phyloP scores from a whole-genome alignment of 2,329 filamentous ascomycete species.

The Aspergillus arachidicola region DNA sequence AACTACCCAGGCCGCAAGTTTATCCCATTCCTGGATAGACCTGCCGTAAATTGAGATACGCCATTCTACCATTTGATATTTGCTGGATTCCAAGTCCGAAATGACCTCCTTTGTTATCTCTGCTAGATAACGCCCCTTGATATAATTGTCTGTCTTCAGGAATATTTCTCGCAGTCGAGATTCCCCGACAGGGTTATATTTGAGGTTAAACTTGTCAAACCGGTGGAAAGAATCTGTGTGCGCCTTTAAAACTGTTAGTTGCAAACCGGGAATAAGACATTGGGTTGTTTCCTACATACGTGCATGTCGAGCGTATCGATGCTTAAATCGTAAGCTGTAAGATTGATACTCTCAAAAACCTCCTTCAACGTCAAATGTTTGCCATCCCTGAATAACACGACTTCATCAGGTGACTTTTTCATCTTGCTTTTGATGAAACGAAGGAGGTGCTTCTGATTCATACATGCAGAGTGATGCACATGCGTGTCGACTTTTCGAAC shows the following conservation, averaged over 20 bases:
- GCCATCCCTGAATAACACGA: slow-evolving; percentile 88
- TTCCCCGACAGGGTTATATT: slow-evolving; percentile 97
- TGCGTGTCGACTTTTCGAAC: slow-evolving; percentile 98
- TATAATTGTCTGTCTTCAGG: slow-evolving; percentile 97
- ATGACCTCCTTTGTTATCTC: slow-evolving; percentile 99
- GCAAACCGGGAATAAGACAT: background rate
- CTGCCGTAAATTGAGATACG: slow-evolving; percentile 96
- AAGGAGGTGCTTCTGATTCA: slow-evolving; percentile 98
- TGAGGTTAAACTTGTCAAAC: slow-evolving; percentile 99
- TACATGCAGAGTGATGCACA: slow-evolving; percentile 98
- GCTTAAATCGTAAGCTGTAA: slow-evolving; percentile 95
- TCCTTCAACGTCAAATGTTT: slow-evolving; percentile 88
- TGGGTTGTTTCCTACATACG: slow-evolving; percentile 55
- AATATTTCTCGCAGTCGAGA: slow-evolving; percentile 97
- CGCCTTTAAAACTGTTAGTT: slow-evolving; percentile 56
- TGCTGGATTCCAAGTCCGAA: slow-evolving; percentile 93
- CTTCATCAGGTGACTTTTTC: slow-evolving; percentile 95
- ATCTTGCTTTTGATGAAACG: slow-evolving; percentile 99
- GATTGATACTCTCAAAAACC: slow-evolving; percentile 95
- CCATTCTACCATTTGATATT: slow-evolving; percentile 99
- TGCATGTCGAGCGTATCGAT: slow-evolving; percentile 99
- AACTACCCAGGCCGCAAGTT: slow-evolving; percentile 93
- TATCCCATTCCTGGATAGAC: slow-evolving; percentile 94
- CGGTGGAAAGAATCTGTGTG: slow-evolving; percentile 98
- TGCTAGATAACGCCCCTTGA: slow-evolving; percentile 90